A percentile compares a stretch with the other conserved stretches of the same genome.
Evolutionary conservation across 2,329 filamentous ascomycete species (phyloP).

Genomic region (Lasiodiplodia citricola): DNA sequence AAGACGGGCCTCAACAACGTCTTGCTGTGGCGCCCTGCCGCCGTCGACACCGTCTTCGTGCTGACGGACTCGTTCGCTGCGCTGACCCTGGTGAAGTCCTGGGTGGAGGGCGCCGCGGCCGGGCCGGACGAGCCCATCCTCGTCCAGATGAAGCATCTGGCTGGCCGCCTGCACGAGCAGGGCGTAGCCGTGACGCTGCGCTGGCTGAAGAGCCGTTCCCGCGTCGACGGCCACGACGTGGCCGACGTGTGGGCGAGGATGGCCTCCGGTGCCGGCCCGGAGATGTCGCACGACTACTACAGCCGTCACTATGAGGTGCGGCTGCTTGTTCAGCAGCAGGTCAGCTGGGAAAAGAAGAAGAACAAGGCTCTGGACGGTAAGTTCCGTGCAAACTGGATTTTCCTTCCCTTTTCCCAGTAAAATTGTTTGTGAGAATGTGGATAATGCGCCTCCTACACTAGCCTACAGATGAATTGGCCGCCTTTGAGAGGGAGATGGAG

Average conservation of each 20-base stretch:
- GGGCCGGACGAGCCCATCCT: not conserved
- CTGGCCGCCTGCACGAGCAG: not conserved
- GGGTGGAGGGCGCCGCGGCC: not conserved
- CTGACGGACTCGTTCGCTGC: not conserved
- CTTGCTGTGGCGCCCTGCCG: not conserved
- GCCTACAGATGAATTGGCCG: not conserved
- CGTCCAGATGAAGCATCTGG: not conserved
- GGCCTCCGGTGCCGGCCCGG: not conserved
- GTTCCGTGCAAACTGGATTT: not conserved
- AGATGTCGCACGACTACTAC: not conserved
- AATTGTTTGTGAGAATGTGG: not conserved
- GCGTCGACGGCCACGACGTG: not conserved
- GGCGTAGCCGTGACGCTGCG: not conserved
- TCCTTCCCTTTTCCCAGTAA: not conserved
- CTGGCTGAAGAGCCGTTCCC: not conserved
- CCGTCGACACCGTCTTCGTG: not conserved
- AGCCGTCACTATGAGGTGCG: not conserved
- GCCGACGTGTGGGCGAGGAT: constrained; percentile 2
- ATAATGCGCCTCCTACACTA: not conserved
- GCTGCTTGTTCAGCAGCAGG: not conserved
- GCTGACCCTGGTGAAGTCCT: not conserved
- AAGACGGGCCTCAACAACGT: not conserved
- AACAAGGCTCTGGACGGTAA: not conserved
- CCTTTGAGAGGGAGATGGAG: not conserved
- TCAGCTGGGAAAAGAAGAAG: not conserved